phyloP scores from a whole-genome alignment of 148 eudicot genomes.

The Rhododendron griersonianum region DNA sequence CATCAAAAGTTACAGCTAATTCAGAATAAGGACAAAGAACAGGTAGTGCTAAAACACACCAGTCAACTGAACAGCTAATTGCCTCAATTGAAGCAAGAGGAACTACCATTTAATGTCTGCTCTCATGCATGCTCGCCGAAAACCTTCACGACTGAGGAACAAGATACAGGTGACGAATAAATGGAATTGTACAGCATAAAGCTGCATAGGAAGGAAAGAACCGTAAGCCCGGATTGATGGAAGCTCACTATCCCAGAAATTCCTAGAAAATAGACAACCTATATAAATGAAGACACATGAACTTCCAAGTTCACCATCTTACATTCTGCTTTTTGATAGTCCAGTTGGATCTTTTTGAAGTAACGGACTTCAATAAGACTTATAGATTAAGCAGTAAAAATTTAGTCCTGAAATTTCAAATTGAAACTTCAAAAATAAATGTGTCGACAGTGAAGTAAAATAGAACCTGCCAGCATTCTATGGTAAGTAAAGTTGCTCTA shows the following conservation, averaged over 20 bases:
- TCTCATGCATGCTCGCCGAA: conserved; percentile 94
- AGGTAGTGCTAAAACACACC: neutral
- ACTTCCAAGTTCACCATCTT: neutral
- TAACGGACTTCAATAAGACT: neutral
- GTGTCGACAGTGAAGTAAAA: neutral
- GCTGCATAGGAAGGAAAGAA: conserved; percentile 41
- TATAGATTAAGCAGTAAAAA: neutral
- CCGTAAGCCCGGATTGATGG: neutral
- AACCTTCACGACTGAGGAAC: conserved; percentile 97
- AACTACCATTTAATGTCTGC: conserved; percentile 67
- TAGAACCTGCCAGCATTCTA: neutral
- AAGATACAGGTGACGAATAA: conserved; percentile 78
- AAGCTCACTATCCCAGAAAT: neutral
- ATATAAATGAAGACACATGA: neutral
- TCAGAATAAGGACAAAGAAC: neutral
- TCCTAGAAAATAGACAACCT: neutral
- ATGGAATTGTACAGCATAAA: conserved; percentile 96
- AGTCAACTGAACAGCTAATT: neutral
- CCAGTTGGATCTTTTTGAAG: neutral
- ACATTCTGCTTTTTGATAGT: neutral
- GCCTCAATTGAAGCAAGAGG: conserved; percentile 11
- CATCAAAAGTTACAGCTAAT: neutral
- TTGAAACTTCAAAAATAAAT: neutral
- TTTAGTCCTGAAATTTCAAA: neutral
- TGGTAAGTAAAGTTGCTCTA: neutral